Evolutionary conservation across 2,329 filamentous ascomycete genomes (phyloP).

Genomic region (Fusarium kyushuense): DNA sequence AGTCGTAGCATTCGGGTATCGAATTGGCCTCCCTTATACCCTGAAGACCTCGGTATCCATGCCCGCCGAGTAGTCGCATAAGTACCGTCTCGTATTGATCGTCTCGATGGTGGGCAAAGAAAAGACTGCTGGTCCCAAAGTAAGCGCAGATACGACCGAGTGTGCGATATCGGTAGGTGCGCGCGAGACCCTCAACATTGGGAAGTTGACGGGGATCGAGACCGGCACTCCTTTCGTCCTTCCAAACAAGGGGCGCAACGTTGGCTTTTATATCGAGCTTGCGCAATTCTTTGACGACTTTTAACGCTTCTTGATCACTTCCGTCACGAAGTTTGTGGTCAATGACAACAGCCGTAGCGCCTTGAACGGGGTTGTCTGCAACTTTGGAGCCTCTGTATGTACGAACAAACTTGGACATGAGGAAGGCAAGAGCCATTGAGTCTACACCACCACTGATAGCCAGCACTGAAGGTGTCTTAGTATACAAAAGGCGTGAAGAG

Average conservation of each 20-base stretch:
- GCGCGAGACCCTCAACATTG: conserved; percentile 82
- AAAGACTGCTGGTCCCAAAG: conserved; percentile 67
- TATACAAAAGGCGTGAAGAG: neutral
- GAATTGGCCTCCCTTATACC: conserved; percentile 74
- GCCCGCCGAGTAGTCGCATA: conserved; percentile 78
- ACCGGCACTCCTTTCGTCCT: conserved; percentile 47
- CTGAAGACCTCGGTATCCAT: conserved; percentile 75
- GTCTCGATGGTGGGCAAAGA: conserved; percentile 88
- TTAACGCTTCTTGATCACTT: conserved; percentile 64
- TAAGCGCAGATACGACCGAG: conserved; percentile 72
- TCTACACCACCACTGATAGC: conserved; percentile 94
- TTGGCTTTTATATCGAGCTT: conserved; percentile 53
- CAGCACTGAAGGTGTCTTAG: conserved; percentile 63
- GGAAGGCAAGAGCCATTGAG: conserved; percentile 92
- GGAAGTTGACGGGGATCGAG: conserved; percentile 56
- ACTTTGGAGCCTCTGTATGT: conserved; percentile 54
- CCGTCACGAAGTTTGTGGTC: conserved; percentile 68
- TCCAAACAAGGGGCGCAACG: conserved; percentile 61
- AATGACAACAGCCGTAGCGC: conserved; percentile 63
- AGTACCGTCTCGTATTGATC: conserved; percentile 93
- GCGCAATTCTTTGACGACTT: conserved; percentile 57
- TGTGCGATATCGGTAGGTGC: conserved; percentile 77
- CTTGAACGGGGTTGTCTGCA: conserved; percentile 58
- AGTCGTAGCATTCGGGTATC: conserved; percentile 86
- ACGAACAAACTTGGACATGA: conserved; percentile 68